These are phyloP conservation scores for Rhodotorula sp. DNA, from an alignment of 1,284 basidiomycete genomes.

Conservation along the genomic window DNA sequence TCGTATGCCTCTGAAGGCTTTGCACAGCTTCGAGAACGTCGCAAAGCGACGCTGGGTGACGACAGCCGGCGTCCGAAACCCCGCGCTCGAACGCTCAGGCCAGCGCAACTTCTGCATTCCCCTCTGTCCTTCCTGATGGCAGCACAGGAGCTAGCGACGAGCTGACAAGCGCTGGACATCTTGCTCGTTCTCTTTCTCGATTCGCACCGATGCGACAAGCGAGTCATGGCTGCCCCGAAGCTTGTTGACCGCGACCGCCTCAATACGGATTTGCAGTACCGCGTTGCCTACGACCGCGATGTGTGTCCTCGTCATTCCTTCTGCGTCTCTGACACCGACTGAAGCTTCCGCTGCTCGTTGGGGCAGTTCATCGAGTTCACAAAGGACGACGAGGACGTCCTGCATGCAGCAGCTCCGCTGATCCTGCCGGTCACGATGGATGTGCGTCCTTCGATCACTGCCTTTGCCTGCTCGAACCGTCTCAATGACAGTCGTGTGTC, in stretches of 20 bases:
- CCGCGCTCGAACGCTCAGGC: too few species aligned
- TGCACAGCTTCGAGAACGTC: too few species aligned
- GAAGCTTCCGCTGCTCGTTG: not conserved
- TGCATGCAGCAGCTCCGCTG: constrained; percentile 14
- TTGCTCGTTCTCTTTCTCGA: not conserved
- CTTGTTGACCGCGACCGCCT: constrained; percentile 18
- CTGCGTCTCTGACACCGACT: too few species aligned
- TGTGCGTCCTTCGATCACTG: not conserved
- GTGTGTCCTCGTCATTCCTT: not conserved
- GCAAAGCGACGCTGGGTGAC: too few species aligned
- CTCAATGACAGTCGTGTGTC: not conserved
- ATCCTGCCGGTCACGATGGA: constrained; percentile 19
- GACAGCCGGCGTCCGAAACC: too few species aligned
- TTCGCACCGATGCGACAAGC: not conserved
- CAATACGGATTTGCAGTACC: constrained; percentile 4
- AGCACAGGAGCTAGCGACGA: too few species aligned
- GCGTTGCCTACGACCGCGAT: constrained; percentile 11
- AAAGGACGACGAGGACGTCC: constrained; percentile 13
- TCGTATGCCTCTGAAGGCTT: too few species aligned
- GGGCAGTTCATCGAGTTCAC: constrained; percentile 21
- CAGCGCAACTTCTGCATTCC: not conserved
- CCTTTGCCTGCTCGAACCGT: too few species aligned
- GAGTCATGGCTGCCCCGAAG: not conserved
- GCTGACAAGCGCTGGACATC: too few species aligned
- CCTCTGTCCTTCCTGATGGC: not conserved